These are phyloP conservation scores for Climacium dendroides DNA, from an alignment of 225 moss, liverwort and hornwort genomes.

Conservation along the genomic window DNA sequence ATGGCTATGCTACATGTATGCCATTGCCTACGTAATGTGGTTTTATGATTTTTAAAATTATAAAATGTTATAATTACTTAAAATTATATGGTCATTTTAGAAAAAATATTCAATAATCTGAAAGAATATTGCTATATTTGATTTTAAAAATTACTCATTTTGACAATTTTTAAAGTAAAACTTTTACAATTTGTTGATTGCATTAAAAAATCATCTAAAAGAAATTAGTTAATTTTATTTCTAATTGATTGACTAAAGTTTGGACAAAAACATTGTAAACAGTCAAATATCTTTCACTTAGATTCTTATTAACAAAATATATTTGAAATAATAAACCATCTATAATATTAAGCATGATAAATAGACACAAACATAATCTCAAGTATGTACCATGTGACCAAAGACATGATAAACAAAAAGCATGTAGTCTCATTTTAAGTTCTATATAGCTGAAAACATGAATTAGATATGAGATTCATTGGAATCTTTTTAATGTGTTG, in stretches of 20 bases:
- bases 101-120: not conserved
- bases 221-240: not conserved
- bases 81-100: not conserved
- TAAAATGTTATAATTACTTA: accelerated
- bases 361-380: not conserved
- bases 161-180: not conserved
- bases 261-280: not conserved
- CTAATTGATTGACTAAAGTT: not conserved
- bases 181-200: not conserved
- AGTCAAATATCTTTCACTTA: accelerated
- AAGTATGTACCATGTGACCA: too few relatives aligned
- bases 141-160: not conserved
- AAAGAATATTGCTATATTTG: not conserved
- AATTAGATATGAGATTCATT: not conserved
- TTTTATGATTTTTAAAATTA: not conserved
- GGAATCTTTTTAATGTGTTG: too few relatives aligned
- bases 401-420: not conserved
- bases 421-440: not conserved
- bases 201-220: accelerated
- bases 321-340: not conserved
- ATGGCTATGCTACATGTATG: not conserved
- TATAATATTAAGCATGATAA: not conserved
- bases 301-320: not conserved
- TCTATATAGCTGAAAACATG: not conserved
- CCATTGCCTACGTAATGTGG: not conserved